phyloP scores from a whole-genome alignment of 2,329 filamentous ascomycete genomes.

The Acrodontium crateriforme region DNA sequence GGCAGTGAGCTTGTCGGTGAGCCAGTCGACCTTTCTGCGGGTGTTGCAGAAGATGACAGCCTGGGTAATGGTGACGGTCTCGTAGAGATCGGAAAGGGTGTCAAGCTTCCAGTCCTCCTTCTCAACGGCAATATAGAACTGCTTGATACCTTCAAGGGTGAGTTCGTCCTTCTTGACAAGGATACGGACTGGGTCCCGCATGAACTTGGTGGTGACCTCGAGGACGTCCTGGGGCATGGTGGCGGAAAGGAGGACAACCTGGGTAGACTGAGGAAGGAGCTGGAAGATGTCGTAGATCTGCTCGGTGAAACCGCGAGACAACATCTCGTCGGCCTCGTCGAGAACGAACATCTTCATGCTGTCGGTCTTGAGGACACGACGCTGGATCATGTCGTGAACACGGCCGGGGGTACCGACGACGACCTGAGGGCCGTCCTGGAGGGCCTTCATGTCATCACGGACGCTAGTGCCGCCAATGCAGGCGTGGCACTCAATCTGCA shows the following conservation, averaged over 20 bases:
- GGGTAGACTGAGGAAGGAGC: constrained; percentile 91
- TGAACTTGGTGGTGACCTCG: constrained; percentile 99
- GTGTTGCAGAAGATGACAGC: constrained; percentile 99
- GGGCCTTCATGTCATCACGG: constrained; percentile 95
- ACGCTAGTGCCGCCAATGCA: constrained; percentile 98
- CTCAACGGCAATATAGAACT: constrained; percentile 99
- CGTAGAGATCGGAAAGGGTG: constrained; percentile 96
- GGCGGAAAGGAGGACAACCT: constrained; percentile 94
- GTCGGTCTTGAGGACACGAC: constrained; percentile 91
- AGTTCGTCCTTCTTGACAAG: constrained; percentile 99
- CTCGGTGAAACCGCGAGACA: constrained; percentile 98
- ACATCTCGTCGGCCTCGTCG: constrained; percentile 98
- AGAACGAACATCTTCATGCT: constrained; percentile 99
- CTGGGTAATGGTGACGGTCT: constrained; percentile 98
- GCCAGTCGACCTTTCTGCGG: constrained; percentile 99
- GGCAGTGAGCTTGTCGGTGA: constrained; percentile 96
- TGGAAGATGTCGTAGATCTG: constrained; percentile 99
- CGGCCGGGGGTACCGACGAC: constrained; percentile 96
- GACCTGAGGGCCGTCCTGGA: constrained; percentile 90
- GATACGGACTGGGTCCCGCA: constrained; percentile 97
- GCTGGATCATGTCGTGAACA: constrained; percentile 99
- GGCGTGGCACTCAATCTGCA: constrained; percentile 97
- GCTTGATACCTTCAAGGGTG: constrained; percentile 99
- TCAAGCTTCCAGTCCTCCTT: constrained; percentile 99
- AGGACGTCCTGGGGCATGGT: constrained; percentile 99